phyloP scores from a whole-genome alignment of 345 rosid genomes.

The Euclidium syriacum region DNA sequence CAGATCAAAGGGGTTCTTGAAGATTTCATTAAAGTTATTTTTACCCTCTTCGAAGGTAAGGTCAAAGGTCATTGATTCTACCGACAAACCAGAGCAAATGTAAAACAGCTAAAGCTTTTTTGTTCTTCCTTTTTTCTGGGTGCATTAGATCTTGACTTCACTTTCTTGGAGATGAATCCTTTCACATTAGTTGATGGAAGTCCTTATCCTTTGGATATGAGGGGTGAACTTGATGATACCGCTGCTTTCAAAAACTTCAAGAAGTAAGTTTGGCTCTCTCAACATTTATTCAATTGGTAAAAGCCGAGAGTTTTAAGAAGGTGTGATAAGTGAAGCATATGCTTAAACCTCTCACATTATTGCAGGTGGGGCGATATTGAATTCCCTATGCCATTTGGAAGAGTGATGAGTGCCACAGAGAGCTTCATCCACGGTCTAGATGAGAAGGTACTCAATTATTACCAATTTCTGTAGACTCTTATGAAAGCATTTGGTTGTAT shows the following conservation, averaged over 20 bases:
- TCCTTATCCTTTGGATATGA: slow-evolving; percentile 98
- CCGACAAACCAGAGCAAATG: neutral
- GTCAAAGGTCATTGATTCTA: neutral
- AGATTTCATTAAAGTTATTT: slow-evolving; percentile 64
- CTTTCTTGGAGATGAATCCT: slow-evolving; percentile 98
- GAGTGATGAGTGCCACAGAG: slow-evolving; percentile 89
- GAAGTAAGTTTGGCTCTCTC: slow-evolving; percentile 46
- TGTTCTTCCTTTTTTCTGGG: neutral
- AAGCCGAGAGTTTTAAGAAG: neutral
- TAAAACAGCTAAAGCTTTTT: neutral
- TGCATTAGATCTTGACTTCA: slow-evolving; percentile 80
- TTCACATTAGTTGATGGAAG: slow-evolving; percentile 82
- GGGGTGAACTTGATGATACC: slow-evolving; percentile 98
- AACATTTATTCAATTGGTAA: neutral
- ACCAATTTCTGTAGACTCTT: neutral
- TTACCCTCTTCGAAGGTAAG: slow-evolving; percentile 77
- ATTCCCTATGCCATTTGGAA: slow-evolving; percentile 93
- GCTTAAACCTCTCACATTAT: slow-evolving; percentile 16
- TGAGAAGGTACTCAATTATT: slow-evolving; percentile 78
- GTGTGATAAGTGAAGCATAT: neutral
- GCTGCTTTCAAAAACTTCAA: slow-evolving; percentile 98
- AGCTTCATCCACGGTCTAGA: slow-evolving; percentile 87
- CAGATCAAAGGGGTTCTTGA: slow-evolving; percentile 67
- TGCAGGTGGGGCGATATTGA: slow-evolving; percentile 90
- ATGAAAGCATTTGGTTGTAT: neutral